Conservation (phyloP, 352 stramenopile species). For the Pythium vanterpoolii region DNA sequence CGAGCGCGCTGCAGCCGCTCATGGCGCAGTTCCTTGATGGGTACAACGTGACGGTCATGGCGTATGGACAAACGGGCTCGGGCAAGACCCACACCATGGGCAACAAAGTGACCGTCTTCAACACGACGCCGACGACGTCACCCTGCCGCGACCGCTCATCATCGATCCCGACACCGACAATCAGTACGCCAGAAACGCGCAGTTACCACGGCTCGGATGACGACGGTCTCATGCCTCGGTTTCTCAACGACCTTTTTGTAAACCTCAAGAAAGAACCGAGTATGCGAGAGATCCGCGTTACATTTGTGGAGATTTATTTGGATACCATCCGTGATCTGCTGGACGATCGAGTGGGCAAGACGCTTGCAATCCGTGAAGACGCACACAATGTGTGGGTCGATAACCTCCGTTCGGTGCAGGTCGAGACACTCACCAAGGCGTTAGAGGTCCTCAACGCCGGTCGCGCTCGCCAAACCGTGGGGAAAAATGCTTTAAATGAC, state of each 20-base stretch:
- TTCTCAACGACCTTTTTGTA: slow-evolving; percentile 46
- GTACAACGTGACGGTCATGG: slow-evolving; percentile 61
- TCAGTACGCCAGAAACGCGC: background rate
- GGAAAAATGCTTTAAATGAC: slow-evolving; percentile 52
- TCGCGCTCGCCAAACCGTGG: slow-evolving; percentile 35
- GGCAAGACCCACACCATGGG: slow-evolving; percentile 61
- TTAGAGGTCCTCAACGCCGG: slow-evolving; percentile 45
- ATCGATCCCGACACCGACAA: slow-evolving; percentile 13
- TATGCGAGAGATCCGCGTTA: slow-evolving; percentile 37
- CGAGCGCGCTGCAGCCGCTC: slow-evolving; percentile 36
- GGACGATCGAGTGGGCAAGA: slow-evolving; percentile 29
- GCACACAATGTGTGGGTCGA: slow-evolving; percentile 39
- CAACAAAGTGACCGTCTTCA: slow-evolving; percentile 30
- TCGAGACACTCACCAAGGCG: slow-evolving; percentile 34
- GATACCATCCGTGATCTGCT: slow-evolving; percentile 93
- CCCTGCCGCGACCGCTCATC: slow-evolving; percentile 19
- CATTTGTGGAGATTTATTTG: slow-evolving; percentile 92
- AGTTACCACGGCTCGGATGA: slow-evolving; percentile 21
- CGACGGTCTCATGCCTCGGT: slow-evolving; percentile 48
- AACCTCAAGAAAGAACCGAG: slow-evolving; percentile 37
- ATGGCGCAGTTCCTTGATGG: slow-evolving; percentile 46
- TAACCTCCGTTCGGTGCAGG: slow-evolving; percentile 36
- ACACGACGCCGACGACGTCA: slow-evolving; percentile 23
- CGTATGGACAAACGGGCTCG: slow-evolving; percentile 54
- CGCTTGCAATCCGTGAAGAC: slow-evolving; percentile 36